phyloP scores from a whole-genome alignment of 495 filamentous ascomycete species.

The Letharia lupina region DNA sequence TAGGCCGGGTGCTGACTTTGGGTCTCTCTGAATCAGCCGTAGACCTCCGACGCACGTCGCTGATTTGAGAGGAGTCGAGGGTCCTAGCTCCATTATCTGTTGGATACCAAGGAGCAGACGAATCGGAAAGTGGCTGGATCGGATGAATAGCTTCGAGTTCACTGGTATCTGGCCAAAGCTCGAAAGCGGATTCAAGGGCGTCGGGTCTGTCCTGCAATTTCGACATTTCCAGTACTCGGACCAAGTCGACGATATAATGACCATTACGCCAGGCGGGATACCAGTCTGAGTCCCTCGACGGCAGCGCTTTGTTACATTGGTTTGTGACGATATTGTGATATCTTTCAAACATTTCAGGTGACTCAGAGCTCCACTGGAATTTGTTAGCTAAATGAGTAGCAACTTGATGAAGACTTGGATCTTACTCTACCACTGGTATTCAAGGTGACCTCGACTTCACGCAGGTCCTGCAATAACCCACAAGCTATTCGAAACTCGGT shows the following conservation, averaged over 20 bases:
- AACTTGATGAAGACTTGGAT: no score
- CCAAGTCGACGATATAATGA: not conserved
- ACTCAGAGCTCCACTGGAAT: slow-evolving; percentile 3
- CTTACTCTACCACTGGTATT: slow-evolving; percentile 10
- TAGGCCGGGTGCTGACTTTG: not conserved
- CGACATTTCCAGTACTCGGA: not conserved
- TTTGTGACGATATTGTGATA: not conserved
- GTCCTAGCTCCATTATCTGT: not conserved
- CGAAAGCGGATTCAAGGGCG: not conserved
- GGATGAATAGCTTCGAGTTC: not conserved
- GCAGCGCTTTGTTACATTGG: slow-evolving; percentile 2
- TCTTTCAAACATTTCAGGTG: not conserved
- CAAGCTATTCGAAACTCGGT: slow-evolving; percentile 2
- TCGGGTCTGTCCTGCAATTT: not conserved
- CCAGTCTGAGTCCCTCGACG: not conserved
- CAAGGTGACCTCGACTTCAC: slow-evolving; percentile 11
- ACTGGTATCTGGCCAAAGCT: not conserved
- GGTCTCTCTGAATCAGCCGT: not conserved
- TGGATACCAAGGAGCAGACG: not conserved
- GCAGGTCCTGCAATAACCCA: slow-evolving; percentile 4
- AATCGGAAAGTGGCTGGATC: not conserved
- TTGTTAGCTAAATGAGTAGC: not conserved
- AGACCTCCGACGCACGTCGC: not conserved
- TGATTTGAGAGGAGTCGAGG: slow-evolving; percentile 2
- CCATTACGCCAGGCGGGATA: not conserved